Percentiles rank a stretch among this genome's conserved stretches.
These are phyloP conservation scores for Platanthera guangdongensis DNA, from an alignment of 106 monocot genomes.

Conservation along the genomic window DNA sequence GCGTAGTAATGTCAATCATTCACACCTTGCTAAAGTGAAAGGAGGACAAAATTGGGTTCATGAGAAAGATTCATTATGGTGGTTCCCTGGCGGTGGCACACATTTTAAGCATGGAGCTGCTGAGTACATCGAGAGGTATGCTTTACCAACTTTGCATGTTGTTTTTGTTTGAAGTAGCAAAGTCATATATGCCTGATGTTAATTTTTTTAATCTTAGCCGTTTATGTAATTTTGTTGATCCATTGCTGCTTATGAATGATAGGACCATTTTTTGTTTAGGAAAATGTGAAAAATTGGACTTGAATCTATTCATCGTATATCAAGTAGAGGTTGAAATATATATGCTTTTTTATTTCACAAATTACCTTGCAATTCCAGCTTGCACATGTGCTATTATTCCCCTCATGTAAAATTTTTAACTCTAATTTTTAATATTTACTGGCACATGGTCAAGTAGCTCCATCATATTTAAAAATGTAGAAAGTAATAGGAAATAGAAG, in stretches of 20 bases:
- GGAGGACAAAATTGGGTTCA: constrained; percentile 99
- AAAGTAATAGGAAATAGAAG: no score
- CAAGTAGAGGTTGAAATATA: neutral
- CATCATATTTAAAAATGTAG: neutral
- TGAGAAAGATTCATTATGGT: constrained; percentile 79
- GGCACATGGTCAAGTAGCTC: neutral
- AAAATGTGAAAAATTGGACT: neutral
- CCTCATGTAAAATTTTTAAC: neutral
- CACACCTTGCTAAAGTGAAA: constrained; percentile 93
- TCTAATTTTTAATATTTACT: neutral
- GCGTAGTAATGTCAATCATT: constrained; percentile 96
- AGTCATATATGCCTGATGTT: neutral
- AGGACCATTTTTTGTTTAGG: neutral
- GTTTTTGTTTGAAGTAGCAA: neutral
- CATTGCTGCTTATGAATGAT: neutral
- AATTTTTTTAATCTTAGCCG: neutral
- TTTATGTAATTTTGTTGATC: neutral
- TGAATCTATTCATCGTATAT: neutral
- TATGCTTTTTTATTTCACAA: neutral
- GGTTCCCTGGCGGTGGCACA: constrained; percentile 94
- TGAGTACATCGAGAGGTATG: constrained; percentile 90
- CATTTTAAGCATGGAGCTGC: constrained; percentile 97
- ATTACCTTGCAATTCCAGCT: neutral
- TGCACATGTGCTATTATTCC: neutral
- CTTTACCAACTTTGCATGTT: neutral